Evolutionary conservation across 129 eudicot genomes (phyloP).

Genomic region (Chrysanthemum makinoi): DNA sequence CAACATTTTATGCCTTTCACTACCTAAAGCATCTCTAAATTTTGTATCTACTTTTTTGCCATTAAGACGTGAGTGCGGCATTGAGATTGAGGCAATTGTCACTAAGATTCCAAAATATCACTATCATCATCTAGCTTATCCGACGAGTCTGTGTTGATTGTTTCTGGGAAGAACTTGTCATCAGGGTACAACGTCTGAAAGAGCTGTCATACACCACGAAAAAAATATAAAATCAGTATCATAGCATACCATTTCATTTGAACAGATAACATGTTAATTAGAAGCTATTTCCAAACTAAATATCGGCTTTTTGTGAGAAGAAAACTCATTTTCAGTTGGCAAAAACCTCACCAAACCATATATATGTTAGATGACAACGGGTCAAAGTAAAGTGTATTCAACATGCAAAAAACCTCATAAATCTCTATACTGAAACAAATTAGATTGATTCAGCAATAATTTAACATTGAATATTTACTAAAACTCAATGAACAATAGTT

Average conservation of each 20-base stretch:
- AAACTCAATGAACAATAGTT: not conserved
- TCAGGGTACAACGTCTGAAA: too few species aligned
- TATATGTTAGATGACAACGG: not conserved
- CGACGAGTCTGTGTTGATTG: conserved; percentile 36
- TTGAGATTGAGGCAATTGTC: not conserved
- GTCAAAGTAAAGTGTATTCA: not conserved
- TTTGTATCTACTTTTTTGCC: conserved; percentile 6
- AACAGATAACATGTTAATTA: too few species aligned
- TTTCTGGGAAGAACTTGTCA: conserved; percentile 58
- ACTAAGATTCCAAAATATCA: conserved; percentile 31
- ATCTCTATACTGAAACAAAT: too few species aligned
- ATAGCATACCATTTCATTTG: too few species aligned
- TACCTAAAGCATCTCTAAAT: not conserved
- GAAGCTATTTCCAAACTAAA: too few species aligned
- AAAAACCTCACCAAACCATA: too few species aligned
- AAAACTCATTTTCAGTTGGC: too few species aligned
- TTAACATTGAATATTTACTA: not conserved
- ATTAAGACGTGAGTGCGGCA: not conserved
- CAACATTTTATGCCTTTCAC: not conserved
- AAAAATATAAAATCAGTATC: too few species aligned
- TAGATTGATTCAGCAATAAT: too few species aligned
- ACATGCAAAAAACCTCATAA: not conserved
- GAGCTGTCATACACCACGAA: too few species aligned
- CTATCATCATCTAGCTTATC: conserved; percentile 42
- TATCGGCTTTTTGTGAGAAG: too few species aligned